Evolutionary conservation across 2,329 filamentous ascomycete species (phyloP).

Genomic region (Penicillium sp.): DNA sequence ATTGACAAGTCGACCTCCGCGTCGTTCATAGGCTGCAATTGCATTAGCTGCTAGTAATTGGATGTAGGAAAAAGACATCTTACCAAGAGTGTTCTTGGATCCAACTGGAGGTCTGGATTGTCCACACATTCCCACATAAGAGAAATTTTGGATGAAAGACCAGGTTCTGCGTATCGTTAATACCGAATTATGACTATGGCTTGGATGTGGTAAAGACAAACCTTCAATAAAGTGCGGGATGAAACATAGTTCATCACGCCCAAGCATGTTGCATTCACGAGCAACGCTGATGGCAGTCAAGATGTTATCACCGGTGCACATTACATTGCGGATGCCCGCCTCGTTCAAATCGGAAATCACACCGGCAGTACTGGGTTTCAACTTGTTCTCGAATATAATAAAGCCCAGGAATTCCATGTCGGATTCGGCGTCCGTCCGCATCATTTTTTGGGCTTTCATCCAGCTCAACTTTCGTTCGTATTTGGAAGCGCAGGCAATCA

Average conservation of each 20-base stretch:
- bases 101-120: constrained; percentile 71
- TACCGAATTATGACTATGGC: constrained; percentile 6
- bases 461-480: constrained; percentile 84
- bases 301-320: constrained; percentile 99
- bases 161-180: constrained; percentile 54
- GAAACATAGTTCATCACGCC: constrained; percentile 81
- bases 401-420: constrained; percentile 87
- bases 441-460: constrained; percentile 94
- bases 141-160: constrained; percentile 67
- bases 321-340: constrained; percentile 83
- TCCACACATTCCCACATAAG: constrained; percentile 95
- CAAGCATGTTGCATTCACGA: constrained; percentile 80
- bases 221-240: constrained; percentile 82
- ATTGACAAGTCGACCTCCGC: constrained; percentile 74
- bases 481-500: constrained; percentile 91
- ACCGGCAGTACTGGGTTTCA: constrained; percentile 79
- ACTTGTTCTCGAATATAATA: constrained; percentile 98
- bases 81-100: constrained; percentile 72
- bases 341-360: constrained; percentile 78
- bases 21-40: constrained; percentile 65
- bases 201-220: constrained; percentile 26
- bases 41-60: constrained; percentile 12
- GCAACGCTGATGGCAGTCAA: constrained; percentile 94
- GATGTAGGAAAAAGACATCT: constrained; percentile 17
- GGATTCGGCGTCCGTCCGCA: constrained; percentile 77